Conservation (phyloP, 169 alveolate species). For the Cryptosporidium tyzzeri region DNA sequence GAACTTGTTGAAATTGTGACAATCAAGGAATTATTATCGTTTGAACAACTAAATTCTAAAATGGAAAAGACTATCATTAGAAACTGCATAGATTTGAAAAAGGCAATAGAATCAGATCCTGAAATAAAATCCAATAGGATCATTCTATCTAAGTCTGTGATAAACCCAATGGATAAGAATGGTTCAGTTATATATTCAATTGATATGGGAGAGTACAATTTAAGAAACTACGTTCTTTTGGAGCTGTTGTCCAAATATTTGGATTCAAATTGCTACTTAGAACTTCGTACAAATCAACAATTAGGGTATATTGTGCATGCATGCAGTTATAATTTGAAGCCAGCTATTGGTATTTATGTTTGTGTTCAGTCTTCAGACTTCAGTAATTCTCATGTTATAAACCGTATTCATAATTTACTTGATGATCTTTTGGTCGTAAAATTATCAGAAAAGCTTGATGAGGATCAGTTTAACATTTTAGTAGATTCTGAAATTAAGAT, state of each 20-base stretch:
- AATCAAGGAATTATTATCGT: not conserved
- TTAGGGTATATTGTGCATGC: slow-evolving; percentile 44
- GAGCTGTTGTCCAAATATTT: slow-evolving; percentile 15
- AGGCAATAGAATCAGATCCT: slow-evolving; percentile 2
- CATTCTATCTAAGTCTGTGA: slow-evolving; percentile 24
- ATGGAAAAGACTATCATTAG: slow-evolving; percentile 23
- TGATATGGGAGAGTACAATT: slow-evolving; percentile 23
- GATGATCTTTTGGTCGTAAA: slow-evolving; percentile 20
- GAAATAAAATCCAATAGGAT: slow-evolving; percentile 14
- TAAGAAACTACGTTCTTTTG: slow-evolving; percentile 11
- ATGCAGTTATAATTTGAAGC: slow-evolving; percentile 31
- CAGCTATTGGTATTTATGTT: slow-evolving; percentile 61
- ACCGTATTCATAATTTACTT: slow-evolving; percentile 17
- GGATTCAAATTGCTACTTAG: slow-evolving; percentile 31
- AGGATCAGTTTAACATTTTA: slow-evolving; percentile 8
- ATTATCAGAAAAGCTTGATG: slow-evolving; percentile 17
- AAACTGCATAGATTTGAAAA: slow-evolving; percentile 15
- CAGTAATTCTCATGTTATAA: slow-evolving; percentile 26
- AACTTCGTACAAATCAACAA: slow-evolving; percentile 60
- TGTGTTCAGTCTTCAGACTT: slow-evolving; percentile 58
- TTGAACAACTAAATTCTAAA: not conserved
- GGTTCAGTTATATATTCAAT: slow-evolving; percentile 9
- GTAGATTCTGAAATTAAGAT: slow-evolving; percentile 61
- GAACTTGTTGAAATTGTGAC: slow-evolving; percentile 17
- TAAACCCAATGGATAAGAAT: slow-evolving; percentile 32